Evolutionary conservation across 1,284 basidiomycete genomes (phyloP).

Genomic region (Rugosomyces carneus): DNA sequence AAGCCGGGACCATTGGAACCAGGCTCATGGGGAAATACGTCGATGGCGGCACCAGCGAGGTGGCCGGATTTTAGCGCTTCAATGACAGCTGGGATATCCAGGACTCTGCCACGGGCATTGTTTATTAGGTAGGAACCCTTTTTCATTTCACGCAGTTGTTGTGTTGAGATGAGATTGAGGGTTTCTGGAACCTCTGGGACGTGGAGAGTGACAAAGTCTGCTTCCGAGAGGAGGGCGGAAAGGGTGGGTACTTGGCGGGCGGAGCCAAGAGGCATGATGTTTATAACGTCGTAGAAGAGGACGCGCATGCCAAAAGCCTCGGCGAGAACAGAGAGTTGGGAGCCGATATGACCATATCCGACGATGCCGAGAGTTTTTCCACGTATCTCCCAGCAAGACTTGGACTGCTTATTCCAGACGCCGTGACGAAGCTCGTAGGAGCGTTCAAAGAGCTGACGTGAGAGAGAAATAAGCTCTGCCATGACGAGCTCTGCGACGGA

Average conservation of each 20-base stretch:
- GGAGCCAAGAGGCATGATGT: constrained; percentile 96
- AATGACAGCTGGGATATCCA: constrained; percentile 91
- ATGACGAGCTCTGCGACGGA: constrained; percentile 99
- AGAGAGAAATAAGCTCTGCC: constrained; percentile 89
- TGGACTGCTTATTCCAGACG: constrained; percentile 98
- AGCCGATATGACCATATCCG: constrained; percentile 98
- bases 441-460: constrained; percentile 92
- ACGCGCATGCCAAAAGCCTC: constrained; percentile 97
- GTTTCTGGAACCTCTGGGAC: constrained; percentile 97
- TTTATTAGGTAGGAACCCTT: constrained; percentile 95
- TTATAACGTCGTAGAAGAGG: constrained; percentile 93
- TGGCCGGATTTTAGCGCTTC: constrained; percentile 79
- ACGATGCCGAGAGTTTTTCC: constrained; percentile 98
- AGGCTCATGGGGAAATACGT: constrained; percentile 94
- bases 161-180: constrained; percentile 83
- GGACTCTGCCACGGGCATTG: constrained; percentile 93
- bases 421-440: constrained; percentile 84
- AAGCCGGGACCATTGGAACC: constrained; percentile 86
- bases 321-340: constrained; percentile 94
- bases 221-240: constrained; percentile 66
- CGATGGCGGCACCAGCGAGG: constrained; percentile 90
- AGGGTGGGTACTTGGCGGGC: constrained; percentile 88
- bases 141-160: constrained; percentile 89
- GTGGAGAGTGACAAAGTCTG: constrained; percentile 96
- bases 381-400: constrained; percentile 96